Evolutionary conservation across 352 stramenopile species (phyloP).

Genomic region (Globisporangium paroecandrum): DNA sequence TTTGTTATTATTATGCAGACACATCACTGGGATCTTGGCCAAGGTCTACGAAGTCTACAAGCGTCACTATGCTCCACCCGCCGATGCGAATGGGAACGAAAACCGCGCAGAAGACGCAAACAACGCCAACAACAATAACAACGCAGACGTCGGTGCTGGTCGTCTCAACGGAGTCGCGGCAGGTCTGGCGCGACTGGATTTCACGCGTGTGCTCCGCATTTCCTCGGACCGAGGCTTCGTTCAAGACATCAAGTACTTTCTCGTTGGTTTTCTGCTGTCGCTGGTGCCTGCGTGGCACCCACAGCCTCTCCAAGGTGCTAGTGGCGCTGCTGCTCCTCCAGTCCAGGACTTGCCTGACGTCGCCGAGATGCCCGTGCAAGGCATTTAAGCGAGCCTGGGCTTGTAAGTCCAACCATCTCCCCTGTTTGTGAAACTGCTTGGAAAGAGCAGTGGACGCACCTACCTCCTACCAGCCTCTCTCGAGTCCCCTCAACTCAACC

Average conservation of each 20-base stretch:
- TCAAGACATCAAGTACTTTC: slow-evolving; percentile 78
- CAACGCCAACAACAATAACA: slow-evolving; percentile 18
- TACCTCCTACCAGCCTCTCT: background rate
- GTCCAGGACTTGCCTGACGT: slow-evolving; percentile 43
- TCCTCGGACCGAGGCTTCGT: slow-evolving; percentile 64
- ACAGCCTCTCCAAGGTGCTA: slow-evolving; percentile 40
- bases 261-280: slow-evolving; percentile 69
- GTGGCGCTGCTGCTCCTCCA: slow-evolving; percentile 17
- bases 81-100: slow-evolving; percentile 11
- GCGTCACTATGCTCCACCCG: slow-evolving; percentile 28
- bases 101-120: slow-evolving; percentile 3
- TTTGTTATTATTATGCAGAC: slow-evolving; percentile 21
- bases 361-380: slow-evolving; percentile 61
- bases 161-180: slow-evolving; percentile 22
- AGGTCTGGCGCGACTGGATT: slow-evolving; percentile 20
- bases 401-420: background rate
- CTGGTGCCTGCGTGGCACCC: slow-evolving; percentile 80
- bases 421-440: background rate
- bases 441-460: background rate
- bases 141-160: slow-evolving; percentile 20
- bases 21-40: slow-evolving; percentile 79
- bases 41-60: slow-evolving; percentile 79
- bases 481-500: no score
- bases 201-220: slow-evolving; percentile 63
- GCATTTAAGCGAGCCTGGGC: slow-evolving; percentile 47